A percentile compares a stretch with the other conserved stretches of the same genome.
Conservation (phyloP, 495 filamentous ascomycete genomes). For the Aspergillus kassunensis region DNA sequence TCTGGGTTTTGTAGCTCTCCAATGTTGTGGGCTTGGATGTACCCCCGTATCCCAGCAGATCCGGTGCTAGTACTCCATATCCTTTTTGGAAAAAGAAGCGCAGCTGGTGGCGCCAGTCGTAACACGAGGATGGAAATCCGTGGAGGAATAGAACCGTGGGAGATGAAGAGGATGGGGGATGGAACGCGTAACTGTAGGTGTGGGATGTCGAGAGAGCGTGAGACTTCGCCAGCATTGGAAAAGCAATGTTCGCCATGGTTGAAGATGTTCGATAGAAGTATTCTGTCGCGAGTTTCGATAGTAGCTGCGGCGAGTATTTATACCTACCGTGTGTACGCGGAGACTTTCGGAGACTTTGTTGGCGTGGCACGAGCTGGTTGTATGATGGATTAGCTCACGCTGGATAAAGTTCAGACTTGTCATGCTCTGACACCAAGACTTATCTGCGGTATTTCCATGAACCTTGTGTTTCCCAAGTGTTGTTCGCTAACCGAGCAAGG, state of each 20-base stretch:
- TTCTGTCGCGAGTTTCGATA: not conserved
- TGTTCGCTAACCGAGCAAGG: too few relatives aligned
- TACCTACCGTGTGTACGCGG: conserved; percentile 1
- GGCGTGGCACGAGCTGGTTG: not conserved
- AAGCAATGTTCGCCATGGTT: conserved; percentile 19
- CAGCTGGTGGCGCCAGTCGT: conserved; percentile 45
- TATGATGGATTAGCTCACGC: too few relatives aligned
- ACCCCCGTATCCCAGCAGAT: conserved; percentile 48
- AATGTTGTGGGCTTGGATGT: conserved; percentile 34
- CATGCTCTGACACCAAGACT: not conserved
- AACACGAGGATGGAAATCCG: conserved; percentile 39
- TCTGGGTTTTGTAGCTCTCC: conserved; percentile 28
- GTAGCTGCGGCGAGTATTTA: not conserved
- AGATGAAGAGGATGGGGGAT: conserved; percentile 20
- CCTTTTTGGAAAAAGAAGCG: conserved; percentile 25
- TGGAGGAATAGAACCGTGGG: conserved; percentile 42
- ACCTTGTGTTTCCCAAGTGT: too few relatives aligned
- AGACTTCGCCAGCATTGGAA: conserved; percentile 11
- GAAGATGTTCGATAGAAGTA: too few relatives aligned
- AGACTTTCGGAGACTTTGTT: conserved; percentile 11
- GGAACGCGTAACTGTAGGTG: conserved; percentile 30
- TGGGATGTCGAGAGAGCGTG: conserved; percentile 21
- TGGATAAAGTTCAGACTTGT: too few relatives aligned
- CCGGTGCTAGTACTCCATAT: conserved; percentile 45
- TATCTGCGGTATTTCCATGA: not conserved